A percentile compares a stretch with the other conserved stretches of the same genome.
Evolutionary conservation across 2,329 filamentous ascomycete genomes (phyloP).

Genomic region (Massarina eburnea): DNA sequence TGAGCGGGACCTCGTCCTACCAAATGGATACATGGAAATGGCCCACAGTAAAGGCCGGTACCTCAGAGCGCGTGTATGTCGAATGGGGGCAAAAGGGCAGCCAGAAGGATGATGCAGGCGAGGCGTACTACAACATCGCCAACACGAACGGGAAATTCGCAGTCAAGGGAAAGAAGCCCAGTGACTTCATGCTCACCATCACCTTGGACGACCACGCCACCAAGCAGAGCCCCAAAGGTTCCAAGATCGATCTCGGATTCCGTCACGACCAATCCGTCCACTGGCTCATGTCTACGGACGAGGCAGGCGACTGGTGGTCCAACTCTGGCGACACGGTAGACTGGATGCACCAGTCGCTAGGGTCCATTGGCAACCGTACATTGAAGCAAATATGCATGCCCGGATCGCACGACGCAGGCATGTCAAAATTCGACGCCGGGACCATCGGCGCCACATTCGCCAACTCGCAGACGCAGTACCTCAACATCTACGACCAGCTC

Average conservation of each 20-base stretch:
- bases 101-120: slow-evolving; percentile 36
- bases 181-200: slow-evolving; percentile 35
- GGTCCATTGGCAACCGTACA: slow-evolving; percentile 42
- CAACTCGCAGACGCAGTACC: slow-evolving; percentile 51
- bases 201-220: slow-evolving; percentile 30
- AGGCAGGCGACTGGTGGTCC: slow-evolving; percentile 38
- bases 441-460: slow-evolving; percentile 43
- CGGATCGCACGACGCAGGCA: slow-evolving; percentile 54
- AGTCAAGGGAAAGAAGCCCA: slow-evolving; percentile 33
- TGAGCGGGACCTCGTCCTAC: slow-evolving; percentile 34
- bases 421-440: slow-evolving; percentile 46
- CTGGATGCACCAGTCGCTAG: slow-evolving; percentile 47
- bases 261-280: slow-evolving; percentile 39
- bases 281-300: slow-evolving; percentile 42
- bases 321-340: slow-evolving; percentile 38
- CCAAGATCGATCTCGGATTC: slow-evolving; percentile 38
- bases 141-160: slow-evolving; percentile 33
- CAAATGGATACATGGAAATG: slow-evolving; percentile 45
- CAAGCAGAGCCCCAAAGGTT: slow-evolving; percentile 35
- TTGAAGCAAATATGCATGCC: slow-evolving; percentile 53
- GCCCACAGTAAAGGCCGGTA: slow-evolving; percentile 35
- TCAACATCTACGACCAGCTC: slow-evolving; percentile 51
- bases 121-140: slow-evolving; percentile 38
- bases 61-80: slow-evolving; percentile 33
- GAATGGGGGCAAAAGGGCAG: slow-evolving; percentile 33